Percentiles rank a stretch among this genome's conserved stretches.
phyloP scores from a whole-genome alignment of 2,329 filamentous ascomycete genomes.

The Teratosphaeria zuluensis region DNA sequence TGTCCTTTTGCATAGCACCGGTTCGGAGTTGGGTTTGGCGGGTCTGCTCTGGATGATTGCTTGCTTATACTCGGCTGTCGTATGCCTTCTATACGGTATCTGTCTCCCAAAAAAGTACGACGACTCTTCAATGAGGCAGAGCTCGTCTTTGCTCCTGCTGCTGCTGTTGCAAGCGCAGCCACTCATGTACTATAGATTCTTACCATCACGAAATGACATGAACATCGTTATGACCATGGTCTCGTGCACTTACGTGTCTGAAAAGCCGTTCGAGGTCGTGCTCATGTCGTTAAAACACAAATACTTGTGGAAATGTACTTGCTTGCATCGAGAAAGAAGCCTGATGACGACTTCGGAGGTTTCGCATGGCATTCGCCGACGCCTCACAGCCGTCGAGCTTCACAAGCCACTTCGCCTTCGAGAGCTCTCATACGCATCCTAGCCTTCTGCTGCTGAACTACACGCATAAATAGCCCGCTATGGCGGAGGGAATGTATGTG shows the following conservation, averaged over 20 bases:
- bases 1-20: background rate
- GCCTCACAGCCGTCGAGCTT: background rate
- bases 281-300: too few relatives aligned
- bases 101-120: background rate
- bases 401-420: background rate
- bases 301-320: too few relatives aligned
- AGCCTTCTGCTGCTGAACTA: background rate
- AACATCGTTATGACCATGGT: background rate
- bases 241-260: background rate
- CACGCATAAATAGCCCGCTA: slow-evolving; percentile 18
- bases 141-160: background rate
- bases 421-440: background rate
- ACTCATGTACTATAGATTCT: background rate
- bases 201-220: background rate
- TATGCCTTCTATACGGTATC: background rate
- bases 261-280: background rate
- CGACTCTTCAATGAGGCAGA: background rate
- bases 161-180: background rate
- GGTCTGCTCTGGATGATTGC: background rate
- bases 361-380: background rate
- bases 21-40: background rate
- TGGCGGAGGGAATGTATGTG: slow-evolving; percentile 34
- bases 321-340: background rate
- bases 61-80: background rate
- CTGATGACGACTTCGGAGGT: background rate